Evolutionary conservation across 768 basidiomycete species (phyloP).

Genomic region (Pisolithus tinctorius): DNA sequence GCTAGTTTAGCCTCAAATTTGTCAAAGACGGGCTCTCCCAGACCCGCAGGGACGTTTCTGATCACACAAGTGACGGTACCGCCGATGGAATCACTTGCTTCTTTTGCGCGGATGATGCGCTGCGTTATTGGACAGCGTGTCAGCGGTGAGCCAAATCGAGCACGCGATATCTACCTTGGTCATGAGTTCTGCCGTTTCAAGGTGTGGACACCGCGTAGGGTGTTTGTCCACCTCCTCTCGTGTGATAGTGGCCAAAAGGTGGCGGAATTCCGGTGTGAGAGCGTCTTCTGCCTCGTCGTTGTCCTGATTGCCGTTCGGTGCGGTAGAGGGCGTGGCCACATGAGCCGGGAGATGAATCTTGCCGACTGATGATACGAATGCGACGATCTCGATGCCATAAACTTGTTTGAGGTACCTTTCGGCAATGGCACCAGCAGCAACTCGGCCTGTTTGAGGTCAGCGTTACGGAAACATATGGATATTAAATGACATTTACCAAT

Average conservation of each 20-base stretch:
- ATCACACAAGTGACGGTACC: conserved; percentile 98
- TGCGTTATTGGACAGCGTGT: conserved; percentile 33
- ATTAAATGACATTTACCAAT: conserved; percentile 52
- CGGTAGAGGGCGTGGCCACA: conserved; percentile 35
- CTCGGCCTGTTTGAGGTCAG: conserved; percentile 54
- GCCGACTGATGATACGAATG: conserved; percentile 95
- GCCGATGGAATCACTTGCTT: conserved; percentile 88
- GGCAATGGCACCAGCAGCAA: conserved; percentile 97
- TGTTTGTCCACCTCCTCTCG: conserved; percentile 86
- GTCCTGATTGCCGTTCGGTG: conserved; percentile 46
- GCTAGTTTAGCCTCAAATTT: conserved; percentile 94
- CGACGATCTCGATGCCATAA: conserved; percentile 90
- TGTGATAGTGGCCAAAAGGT: conserved; percentile 71
- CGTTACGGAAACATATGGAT: conserved; percentile 3
- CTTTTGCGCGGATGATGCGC: conserved; percentile 93
- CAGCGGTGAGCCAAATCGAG: conserved; percentile 18
- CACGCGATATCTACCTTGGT: conserved; percentile 49
- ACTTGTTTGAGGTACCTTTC: conserved; percentile 88
- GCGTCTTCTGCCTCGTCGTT: conserved; percentile 62
- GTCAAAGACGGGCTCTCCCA: conserved; percentile 98
- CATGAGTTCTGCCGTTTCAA: conserved; percentile 86
- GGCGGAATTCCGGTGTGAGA: conserved; percentile 74
- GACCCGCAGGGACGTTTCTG: conserved; percentile 80
- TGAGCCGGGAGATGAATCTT: conserved; percentile 75
- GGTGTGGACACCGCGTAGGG: conserved; percentile 84